phyloP scores from a whole-genome alignment of 2,329 filamentous ascomycete species.

The Colletotrichum endophyticum region DNA sequence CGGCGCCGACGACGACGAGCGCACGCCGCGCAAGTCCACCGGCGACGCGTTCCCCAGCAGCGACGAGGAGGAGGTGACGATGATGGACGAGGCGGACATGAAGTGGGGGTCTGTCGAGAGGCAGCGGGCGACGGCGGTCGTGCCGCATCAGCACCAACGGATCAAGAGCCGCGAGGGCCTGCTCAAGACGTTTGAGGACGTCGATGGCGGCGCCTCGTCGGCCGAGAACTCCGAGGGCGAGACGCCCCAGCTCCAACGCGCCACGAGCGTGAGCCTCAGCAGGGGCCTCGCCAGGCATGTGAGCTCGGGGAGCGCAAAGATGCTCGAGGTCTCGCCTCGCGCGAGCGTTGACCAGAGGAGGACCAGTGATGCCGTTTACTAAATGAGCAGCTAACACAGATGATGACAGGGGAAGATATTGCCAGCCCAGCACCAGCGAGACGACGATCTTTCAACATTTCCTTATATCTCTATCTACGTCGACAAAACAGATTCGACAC shows the following conservation, averaged over 20 bases:
- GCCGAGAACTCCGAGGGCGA: slow-evolving; percentile 34
- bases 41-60: slow-evolving; percentile 61
- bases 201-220: slow-evolving; percentile 26
- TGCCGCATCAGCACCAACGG: slow-evolving; percentile 27
- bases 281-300: slow-evolving; percentile 72
- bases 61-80: slow-evolving; percentile 56
- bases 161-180: slow-evolving; percentile 60
- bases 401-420: background rate
- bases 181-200: slow-evolving; percentile 47
- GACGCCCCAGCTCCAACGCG: slow-evolving; percentile 59
- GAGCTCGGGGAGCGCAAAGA: slow-evolving; percentile 78
- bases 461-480: background rate
- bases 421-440: slow-evolving; percentile 13
- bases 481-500: background rate
- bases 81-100: slow-evolving; percentile 44
- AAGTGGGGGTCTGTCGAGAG: slow-evolving; percentile 58
- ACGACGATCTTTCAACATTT: slow-evolving; percentile 14
- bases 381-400: background rate
- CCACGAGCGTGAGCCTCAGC: slow-evolving; percentile 73
- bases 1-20: slow-evolving; percentile 25
- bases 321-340: slow-evolving; percentile 70
- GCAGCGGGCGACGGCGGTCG: slow-evolving; percentile 34
- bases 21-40: slow-evolving; percentile 42
- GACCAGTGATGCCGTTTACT: slow-evolving; percentile 3
- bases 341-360: slow-evolving; percentile 49